Base-by-base conservation (phyloP, 208 protist species). In the Leishmania arabica region DNA sequence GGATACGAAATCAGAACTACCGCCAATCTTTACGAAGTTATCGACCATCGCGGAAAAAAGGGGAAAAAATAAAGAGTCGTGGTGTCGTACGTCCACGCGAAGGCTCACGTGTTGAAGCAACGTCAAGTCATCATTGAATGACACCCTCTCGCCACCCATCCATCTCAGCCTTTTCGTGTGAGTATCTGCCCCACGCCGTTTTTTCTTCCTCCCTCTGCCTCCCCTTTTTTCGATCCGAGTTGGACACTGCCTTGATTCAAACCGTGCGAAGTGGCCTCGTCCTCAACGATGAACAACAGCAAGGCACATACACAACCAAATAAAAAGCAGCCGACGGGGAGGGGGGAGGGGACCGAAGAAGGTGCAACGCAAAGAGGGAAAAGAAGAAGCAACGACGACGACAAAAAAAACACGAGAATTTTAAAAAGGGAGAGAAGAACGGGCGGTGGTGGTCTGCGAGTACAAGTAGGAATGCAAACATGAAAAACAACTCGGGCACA, bases 1-100 rank as follows among this genome's bases (percentile, higher is more conserved):
- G 45, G 9, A 62, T 47, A 62, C 19, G 71, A 62, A 75, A 77
- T 77, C 74, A 64, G 56, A 77, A 65, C 37, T 77, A 68, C 37
- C 53, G 74, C 19, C 54, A 65, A 68, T 37, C 37, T 8, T 77
- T 77, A 47, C 47, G 74, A 51, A 77, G 54, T 65, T 65, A 77
- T 66, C 74, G 74, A 53, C 56, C 74, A 47, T 37, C 56, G 19
- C 40, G 49, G 74, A 65, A 77, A 77, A 47, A 75, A 60, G 45
- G 34, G 74, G 37, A 77, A 66, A 77, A 60, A 77, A 77, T 66
- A 77, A 77, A 77, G 49, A 65, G 74, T 65, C 74, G 74, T 77
- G 74, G 74, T 77, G 74, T 77, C 74, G 56, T 77, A 49, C 74
- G 74, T 77, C 74, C 74, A 77, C 74, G 74, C 74, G 74, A 77